Conservation (phyloP, 148 eudicot species). For the Fagopyrum tataricum region DNA sequence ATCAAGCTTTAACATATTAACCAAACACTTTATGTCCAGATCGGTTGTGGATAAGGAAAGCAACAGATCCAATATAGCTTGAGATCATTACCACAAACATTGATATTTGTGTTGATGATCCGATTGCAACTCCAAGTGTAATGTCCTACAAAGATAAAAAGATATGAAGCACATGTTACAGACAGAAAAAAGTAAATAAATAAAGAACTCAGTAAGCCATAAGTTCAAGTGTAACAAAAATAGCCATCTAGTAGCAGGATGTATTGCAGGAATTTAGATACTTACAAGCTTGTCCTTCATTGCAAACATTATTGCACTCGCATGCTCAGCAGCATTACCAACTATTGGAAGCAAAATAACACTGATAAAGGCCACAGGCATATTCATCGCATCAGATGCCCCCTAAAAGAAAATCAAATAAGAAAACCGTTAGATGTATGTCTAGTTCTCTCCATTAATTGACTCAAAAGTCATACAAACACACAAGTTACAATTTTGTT, state of each 20-base stretch:
- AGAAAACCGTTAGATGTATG: too few relatives aligned
- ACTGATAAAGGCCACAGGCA: conserved; percentile 82
- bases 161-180: background rate
- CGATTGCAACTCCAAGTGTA: conserved; percentile 85
- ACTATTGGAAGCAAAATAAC: conserved; percentile 92
- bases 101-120: conserved; percentile 90
- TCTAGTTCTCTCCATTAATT: too few relatives aligned
- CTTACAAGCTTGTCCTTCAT: conserved; percentile 90
- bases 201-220: too few relatives aligned
- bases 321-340: conserved; percentile 96
- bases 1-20: too few relatives aligned
- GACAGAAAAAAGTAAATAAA: background rate
- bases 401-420: conserved; percentile 39
- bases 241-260: too few relatives aligned
- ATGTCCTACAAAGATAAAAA: conserved; percentile 48
- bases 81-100: conserved; percentile 81
- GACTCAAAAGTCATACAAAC: too few relatives aligned
- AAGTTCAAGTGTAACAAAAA: too few relatives aligned
- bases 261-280: conserved; percentile 13
- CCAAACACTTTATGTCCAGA: too few relatives aligned
- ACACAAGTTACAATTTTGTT: too few relatives aligned
- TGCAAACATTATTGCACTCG: conserved; percentile 94
- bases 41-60: background rate
- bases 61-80: background rate
- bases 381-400: conserved; percentile 77